These are phyloP conservation scores for Cucumis variabilis DNA, from an alignment of 331 rosid genomes.

Conservation along the genomic window DNA sequence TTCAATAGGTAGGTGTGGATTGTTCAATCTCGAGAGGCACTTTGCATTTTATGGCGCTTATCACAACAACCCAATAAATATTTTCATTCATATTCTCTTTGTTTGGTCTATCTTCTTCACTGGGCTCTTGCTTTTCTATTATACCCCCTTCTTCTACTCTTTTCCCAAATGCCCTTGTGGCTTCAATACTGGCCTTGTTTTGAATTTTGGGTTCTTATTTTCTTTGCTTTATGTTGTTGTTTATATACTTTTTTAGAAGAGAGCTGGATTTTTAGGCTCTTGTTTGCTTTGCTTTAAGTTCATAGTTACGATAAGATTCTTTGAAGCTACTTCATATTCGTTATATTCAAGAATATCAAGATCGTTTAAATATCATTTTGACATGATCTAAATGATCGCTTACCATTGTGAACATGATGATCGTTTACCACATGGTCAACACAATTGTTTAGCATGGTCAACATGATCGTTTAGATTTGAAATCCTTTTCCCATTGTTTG, in stretches of 20 bases:
- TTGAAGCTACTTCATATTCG: no score
- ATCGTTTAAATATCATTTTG: no score
- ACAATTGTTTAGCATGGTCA: no score
- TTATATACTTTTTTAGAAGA: slow-evolving; percentile 63
- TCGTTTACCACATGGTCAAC: no score
- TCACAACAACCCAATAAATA: slow-evolving; percentile 70
- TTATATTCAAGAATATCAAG: no score
- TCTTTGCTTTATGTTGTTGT: slow-evolving; percentile 59
- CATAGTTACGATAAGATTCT: no score
- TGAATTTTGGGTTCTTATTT: slow-evolving; percentile 68
- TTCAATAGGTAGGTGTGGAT: slow-evolving; percentile 61
- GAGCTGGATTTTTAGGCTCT: slow-evolving; percentile 85
- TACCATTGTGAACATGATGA: no score
- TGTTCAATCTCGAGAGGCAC: slow-evolving; percentile 74
- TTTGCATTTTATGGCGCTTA: slow-evolving; percentile 83
- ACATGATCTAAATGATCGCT: no score
- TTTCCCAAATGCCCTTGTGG: slow-evolving; percentile 58
- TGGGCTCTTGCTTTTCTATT: slow-evolving; percentile 57
- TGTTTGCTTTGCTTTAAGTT: slow-evolving; percentile 50
- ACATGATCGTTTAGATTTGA: no score
- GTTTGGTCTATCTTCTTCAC: slow-evolving; percentile 95
- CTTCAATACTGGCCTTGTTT: slow-evolving; percentile 43
- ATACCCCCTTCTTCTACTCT: slow-evolving; percentile 61
- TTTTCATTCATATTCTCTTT: slow-evolving; percentile 63
- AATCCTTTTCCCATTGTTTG: no score